Conservation (phyloP, 805 yeast species). For the Barnettozyma populi region DNA sequence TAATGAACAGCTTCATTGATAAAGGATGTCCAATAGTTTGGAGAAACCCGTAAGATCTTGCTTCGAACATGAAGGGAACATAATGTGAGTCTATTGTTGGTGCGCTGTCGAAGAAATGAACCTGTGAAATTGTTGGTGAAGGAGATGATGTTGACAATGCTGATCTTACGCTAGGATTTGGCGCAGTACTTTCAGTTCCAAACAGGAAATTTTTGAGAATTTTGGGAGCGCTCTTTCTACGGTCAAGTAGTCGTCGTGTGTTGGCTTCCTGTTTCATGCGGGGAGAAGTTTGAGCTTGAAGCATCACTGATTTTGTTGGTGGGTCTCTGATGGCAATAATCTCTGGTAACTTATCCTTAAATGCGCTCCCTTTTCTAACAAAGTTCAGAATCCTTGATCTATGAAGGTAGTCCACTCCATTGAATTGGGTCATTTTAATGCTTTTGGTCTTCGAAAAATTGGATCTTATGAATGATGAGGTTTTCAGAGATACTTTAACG, state of each 20-base stretch:
- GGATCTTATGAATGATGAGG: slow-evolving; percentile 44
- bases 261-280: not conserved
- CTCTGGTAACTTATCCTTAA: slow-evolving; percentile 38
- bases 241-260: not conserved
- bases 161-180: not conserved
- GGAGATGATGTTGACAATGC: slow-evolving; percentile 1
- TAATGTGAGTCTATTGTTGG: slow-evolving; percentile 7
- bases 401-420: slow-evolving; percentile 13
- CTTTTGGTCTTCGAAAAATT: slow-evolving; percentile 37
- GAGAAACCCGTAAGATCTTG: slow-evolving; percentile 11
- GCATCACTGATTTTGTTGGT: not conserved
- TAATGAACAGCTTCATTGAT: slow-evolving; percentile 19
- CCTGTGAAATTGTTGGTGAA: not conserved
- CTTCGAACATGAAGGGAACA: slow-evolving; percentile 14
- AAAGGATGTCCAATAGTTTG: slow-evolving; percentile 15
- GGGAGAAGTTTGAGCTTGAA: not conserved
- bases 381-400: slow-evolving; percentile 38
- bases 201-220: slow-evolving; percentile 1
- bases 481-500: slow-evolving; percentile 53
- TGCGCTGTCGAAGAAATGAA: slow-evolving; percentile 2
- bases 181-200: not conserved
- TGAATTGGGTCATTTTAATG: slow-evolving; percentile 8
- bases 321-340: slow-evolving; percentile 33
- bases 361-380: slow-evolving; percentile 36
- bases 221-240: not conserved